These are phyloP conservation scores for Ceratobasidium sp. DNA, from an alignment of 1,284 basidiomycete genomes.

Conservation along the genomic window DNA sequence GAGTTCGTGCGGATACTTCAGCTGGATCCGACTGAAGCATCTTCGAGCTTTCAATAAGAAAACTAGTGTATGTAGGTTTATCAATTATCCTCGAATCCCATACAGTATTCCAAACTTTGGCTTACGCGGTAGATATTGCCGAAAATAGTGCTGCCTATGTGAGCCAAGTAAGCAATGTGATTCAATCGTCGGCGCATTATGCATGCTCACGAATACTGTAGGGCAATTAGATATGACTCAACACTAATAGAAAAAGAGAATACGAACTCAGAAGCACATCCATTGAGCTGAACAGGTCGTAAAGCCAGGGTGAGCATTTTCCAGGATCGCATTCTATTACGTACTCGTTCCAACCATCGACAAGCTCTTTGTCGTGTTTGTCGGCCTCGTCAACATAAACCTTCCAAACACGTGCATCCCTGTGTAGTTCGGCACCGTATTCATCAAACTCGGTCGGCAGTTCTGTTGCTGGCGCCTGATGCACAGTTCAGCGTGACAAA, in stretches of 20 bases:
- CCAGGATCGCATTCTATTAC: no score
- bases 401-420: not conserved
- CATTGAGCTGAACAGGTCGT: not conserved
- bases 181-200: not conserved
- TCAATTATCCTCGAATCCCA: not conserved
- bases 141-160: constrained; percentile 10
- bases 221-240: no score
- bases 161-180: not conserved
- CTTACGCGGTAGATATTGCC: constrained; percentile 18
- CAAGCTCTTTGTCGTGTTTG: constrained; percentile 3
- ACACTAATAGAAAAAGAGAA: no score
- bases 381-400: not conserved
- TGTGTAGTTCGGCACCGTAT: constrained; percentile 1
- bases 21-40: constrained; percentile 6
- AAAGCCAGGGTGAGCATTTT: no score
- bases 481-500: no score
- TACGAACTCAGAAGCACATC: constrained; percentile 11
- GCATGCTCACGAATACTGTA: constrained; percentile 7
- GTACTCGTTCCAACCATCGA: constrained; percentile 1
- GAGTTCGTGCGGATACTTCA: not conserved
- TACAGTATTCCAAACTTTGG: not conserved
- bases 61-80: not conserved
- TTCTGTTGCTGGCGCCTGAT: no score
- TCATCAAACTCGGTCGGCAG: no score
- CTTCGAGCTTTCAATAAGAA: constrained; percentile 4